Percentiles rank a stretch among this genome's conserved stretches.
Conservation (phyloP, 371 early-diverging fungal genomes). For the Cladochytrium tenue region DNA sequence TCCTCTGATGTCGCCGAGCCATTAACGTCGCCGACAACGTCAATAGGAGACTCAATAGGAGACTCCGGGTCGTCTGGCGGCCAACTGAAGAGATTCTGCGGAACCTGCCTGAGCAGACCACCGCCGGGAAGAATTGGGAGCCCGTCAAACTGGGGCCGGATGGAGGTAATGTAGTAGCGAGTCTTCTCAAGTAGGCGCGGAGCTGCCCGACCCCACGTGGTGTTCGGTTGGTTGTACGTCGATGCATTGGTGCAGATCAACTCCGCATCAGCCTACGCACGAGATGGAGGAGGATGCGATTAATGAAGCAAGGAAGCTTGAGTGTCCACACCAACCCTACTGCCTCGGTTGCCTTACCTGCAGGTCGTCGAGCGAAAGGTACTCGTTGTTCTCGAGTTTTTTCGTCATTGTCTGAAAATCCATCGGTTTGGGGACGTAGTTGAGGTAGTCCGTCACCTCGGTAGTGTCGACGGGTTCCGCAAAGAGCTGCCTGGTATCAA, state of each 20-base stretch:
- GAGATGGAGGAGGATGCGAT: background rate
- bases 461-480: conserved; percentile 71
- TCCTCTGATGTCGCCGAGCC: background rate
- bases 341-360: no score
- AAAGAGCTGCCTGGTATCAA: conserved; percentile 55
- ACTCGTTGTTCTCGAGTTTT: conserved; percentile 63
- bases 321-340: no score
- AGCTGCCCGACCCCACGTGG: conserved; percentile 72
- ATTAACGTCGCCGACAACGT: background rate
- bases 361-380: conserved; percentile 61
- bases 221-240: conserved; percentile 74
- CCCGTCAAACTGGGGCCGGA: background rate
- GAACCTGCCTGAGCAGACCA: background rate
- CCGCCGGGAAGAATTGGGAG: background rate
- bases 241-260: conserved; percentile 76
- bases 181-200: conserved; percentile 11
- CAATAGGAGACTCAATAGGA: no score
- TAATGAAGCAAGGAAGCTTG: conserved; percentile 45
- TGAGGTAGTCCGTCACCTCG: conserved; percentile 80
- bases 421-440: conserved; percentile 75
- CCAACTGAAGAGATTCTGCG: background rate
- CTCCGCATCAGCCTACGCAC: conserved; percentile 61
- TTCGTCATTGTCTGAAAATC: conserved; percentile 63
- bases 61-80: no score
- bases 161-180: background rate